A percentile compares a stretch with the other conserved stretches of the same genome.
Conservation (phyloP, 1,139 yeast species). For the Saccharomyces pastorianus region DNA sequence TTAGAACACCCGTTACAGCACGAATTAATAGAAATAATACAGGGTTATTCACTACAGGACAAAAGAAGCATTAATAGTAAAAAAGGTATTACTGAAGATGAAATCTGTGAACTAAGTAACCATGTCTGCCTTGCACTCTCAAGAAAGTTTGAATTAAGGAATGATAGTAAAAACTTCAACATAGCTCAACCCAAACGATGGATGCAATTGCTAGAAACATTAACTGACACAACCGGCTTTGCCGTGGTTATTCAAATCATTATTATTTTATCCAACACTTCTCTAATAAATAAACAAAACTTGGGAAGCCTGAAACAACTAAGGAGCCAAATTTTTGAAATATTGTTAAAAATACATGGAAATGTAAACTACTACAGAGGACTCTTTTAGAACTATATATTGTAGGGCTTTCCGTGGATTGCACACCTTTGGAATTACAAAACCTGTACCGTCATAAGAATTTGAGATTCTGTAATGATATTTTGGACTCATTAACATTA, state of each 20-base stretch:
- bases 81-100: not conserved
- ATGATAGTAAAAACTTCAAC: constrained; percentile 5
- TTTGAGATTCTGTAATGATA: constrained; percentile 5
- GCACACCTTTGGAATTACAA: constrained; percentile 14
- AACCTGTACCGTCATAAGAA: constrained; percentile 11
- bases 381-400: not conserved
- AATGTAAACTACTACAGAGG: not conserved
- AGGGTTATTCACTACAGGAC: not conserved
- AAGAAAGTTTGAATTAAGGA: constrained; percentile 9
- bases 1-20: not conserved
- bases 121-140: constrained; percentile 3
- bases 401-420: constrained; percentile 8
- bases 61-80: not conserved
- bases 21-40: not conserved
- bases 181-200: not conserved
- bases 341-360: not conserved
- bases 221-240: not conserved
- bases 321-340: constrained; percentile 7
- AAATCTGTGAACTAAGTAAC: not conserved
- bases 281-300: constrained; percentile 16
- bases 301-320: constrained; percentile 9
- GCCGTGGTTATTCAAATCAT: constrained; percentile 12
- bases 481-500: constrained; percentile 14
- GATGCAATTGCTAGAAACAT: not conserved
- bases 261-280: constrained; percentile 13